A percentile compares a stretch with the other conserved stretches of the same genome.
These are phyloP conservation scores for Staphylotrichum tortipilum DNA, from an alignment of 495 filamentous ascomycete species.

Conservation along the genomic window DNA sequence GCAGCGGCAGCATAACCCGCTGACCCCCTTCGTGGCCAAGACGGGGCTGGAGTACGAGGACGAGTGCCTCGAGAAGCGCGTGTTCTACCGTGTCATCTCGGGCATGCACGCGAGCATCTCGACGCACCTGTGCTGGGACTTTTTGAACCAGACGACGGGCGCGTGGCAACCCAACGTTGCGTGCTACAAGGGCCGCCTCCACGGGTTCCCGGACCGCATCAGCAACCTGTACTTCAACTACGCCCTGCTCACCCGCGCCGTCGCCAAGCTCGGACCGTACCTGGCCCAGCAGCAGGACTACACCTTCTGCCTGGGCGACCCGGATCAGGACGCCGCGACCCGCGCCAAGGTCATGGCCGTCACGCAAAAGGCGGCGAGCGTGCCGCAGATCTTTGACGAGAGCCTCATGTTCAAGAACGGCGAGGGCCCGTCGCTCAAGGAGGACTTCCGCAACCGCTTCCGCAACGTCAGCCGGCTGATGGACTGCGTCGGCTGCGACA, in stretches of 20 bases:
- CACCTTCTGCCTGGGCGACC: constrained; percentile 86
- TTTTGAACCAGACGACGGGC: constrained; percentile 90
- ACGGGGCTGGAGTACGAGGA: constrained; percentile 67
- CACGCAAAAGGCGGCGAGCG: constrained; percentile 55
- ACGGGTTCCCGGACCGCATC: constrained; percentile 77
- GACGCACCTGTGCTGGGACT: constrained; percentile 93
- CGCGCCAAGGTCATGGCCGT: constrained; percentile 70
- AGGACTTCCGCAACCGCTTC: constrained; percentile 96
- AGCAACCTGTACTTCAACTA: constrained; percentile 99
- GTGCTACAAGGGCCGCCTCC: constrained; percentile 80
- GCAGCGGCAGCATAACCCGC: constrained; percentile 44
- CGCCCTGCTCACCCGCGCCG: constrained; percentile 78
- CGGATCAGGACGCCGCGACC: constrained; percentile 65
- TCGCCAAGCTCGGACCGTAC: constrained; percentile 83
- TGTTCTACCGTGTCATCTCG: constrained; percentile 88
- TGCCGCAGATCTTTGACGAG: constrained; percentile 83
- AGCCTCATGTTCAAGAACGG: constrained; percentile 82
- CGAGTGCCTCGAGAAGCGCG: constrained; percentile 92
- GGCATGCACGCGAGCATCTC: constrained; percentile 98
- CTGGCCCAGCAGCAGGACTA: constrained; percentile 51
- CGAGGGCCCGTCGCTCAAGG: constrained; percentile 65
- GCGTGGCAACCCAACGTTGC: constrained; percentile 85
- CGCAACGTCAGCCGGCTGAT: constrained; percentile 91
- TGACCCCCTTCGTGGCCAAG: constrained; percentile 41
- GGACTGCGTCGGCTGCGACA: constrained; percentile 99